Percentiles rank a stretch among this genome's conserved stretches.
These are phyloP conservation scores for Apiotrichum laibachii DNA, from an alignment of 1,284 basidiomycete species.

Conservation along the genomic window DNA sequence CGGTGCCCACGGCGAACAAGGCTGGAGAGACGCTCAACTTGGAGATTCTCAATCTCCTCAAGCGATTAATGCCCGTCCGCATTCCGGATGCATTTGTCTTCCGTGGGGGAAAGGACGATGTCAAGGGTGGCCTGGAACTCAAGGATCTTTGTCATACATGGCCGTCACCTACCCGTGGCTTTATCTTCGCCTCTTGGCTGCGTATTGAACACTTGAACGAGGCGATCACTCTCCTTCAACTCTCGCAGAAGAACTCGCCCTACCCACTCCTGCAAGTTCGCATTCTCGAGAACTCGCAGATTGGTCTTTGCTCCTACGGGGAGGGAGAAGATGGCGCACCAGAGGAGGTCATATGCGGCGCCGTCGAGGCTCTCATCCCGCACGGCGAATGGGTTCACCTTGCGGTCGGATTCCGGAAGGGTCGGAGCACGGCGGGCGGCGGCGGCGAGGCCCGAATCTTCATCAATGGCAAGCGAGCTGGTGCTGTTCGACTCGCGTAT, in stretches of 20 bases:
- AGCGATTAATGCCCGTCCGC: constrained; percentile 39
- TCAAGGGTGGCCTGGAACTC: constrained; percentile 38
- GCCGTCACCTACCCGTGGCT: constrained; percentile 42
- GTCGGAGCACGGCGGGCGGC: constrained; percentile 17
- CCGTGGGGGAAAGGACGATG: constrained; percentile 24
- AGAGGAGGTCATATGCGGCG: constrained; percentile 42
- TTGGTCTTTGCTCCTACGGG: constrained; percentile 33
- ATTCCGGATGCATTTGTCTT: constrained; percentile 46
- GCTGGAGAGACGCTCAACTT: constrained; percentile 27
- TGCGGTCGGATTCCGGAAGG: constrained; percentile 39
- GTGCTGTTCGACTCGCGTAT: constrained; percentile 39
- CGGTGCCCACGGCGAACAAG: background rate
- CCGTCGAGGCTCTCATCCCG: constrained; percentile 45
- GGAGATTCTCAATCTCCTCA: constrained; percentile 44
- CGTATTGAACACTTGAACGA: constrained; percentile 44
- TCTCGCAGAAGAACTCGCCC: constrained; percentile 27
- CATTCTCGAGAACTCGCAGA: constrained; percentile 49
- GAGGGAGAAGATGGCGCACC: constrained; percentile 15
- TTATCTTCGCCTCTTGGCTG: constrained; percentile 47
- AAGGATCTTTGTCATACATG: constrained; percentile 39
- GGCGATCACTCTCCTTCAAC: constrained; percentile 43
- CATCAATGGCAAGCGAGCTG: constrained; percentile 43
- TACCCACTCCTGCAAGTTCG: constrained; percentile 41
- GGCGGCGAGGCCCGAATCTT: constrained; percentile 40
- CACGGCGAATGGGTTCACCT: constrained; percentile 50